A percentile compares a stretch with the other conserved stretches of the same genome.
These are phyloP conservation scores for Paspalum notatum DNA, from an alignment of 176 grass and related monocot genomes.

Conservation along the genomic window DNA sequence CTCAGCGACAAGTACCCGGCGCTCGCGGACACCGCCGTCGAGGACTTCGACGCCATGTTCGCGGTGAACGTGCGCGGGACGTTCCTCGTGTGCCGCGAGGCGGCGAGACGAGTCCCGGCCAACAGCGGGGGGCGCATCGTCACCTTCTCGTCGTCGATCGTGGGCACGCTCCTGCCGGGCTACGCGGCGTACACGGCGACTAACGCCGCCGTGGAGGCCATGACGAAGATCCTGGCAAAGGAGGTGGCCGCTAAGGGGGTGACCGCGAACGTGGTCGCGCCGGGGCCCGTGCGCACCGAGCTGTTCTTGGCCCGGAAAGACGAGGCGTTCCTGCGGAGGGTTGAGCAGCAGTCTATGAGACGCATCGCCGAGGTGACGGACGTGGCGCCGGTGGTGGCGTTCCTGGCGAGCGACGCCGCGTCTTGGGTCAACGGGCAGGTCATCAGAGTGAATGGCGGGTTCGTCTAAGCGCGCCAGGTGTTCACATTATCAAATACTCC, in stretches of 20 bases:
- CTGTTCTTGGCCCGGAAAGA: slow-evolving; percentile 62
- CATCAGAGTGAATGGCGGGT: slow-evolving; percentile 68
- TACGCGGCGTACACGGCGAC: slow-evolving; percentile 67
- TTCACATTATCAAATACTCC: too few species aligned
- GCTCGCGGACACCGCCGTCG: slow-evolving; percentile 59
- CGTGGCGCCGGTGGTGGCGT: slow-evolving; percentile 56
- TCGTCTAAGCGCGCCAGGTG: slow-evolving; percentile 26
- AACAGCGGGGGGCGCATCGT: slow-evolving; percentile 51
- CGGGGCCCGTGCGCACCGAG: slow-evolving; percentile 60
- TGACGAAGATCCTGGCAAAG: slow-evolving; percentile 70
- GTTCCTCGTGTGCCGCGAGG: slow-evolving; percentile 72
- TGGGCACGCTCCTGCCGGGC: slow-evolving; percentile 42
- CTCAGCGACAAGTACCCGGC: slow-evolving; percentile 51
- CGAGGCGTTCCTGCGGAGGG: slow-evolving; percentile 44
- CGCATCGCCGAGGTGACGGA: slow-evolving; percentile 58
- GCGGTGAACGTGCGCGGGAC: slow-evolving; percentile 63
- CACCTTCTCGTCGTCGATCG: slow-evolving; percentile 58
- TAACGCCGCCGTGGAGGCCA: slow-evolving; percentile 74
- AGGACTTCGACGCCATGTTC: slow-evolving; percentile 72
- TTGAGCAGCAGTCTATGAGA: slow-evolving; percentile 44
- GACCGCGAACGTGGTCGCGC: slow-evolving; percentile 74
- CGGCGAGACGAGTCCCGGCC: slow-evolving; percentile 31
- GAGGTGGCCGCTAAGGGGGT: slow-evolving; percentile 58
- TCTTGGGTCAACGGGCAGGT: slow-evolving; percentile 65
- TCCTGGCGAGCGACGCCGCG: slow-evolving; percentile 47